These are phyloP conservation scores for Auriscalpium vulgare DNA, from an alignment of 768 basidiomycete genomes.

Conservation along the genomic window DNA sequence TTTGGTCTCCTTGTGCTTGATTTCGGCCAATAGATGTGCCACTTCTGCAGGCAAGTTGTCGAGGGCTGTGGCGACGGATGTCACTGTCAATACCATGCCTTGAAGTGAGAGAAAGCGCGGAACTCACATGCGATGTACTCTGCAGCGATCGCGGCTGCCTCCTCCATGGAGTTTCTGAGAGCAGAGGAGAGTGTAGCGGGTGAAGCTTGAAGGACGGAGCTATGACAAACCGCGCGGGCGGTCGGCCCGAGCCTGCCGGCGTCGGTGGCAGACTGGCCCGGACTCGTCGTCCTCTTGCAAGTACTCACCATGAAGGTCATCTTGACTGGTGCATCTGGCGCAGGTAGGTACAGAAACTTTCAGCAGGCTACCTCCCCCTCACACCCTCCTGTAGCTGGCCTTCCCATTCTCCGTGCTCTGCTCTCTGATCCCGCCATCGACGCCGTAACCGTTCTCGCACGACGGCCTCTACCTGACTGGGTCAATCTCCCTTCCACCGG, in stretches of 20 bases:
- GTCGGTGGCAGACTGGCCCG: no score
- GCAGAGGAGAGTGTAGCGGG: background rate
- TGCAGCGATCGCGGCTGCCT: conserved; percentile 40
- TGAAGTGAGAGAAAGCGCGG: background rate
- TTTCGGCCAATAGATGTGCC: conserved; percentile 40
- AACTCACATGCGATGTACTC: conserved; percentile 41
- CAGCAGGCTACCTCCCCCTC: no score
- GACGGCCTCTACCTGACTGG: conserved; percentile 17
- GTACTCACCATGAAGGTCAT: background rate
- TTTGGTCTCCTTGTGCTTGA: conserved; percentile 34
- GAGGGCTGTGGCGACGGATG: conserved; percentile 26
- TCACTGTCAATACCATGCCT: background rate
- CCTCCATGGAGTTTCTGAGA: conserved; percentile 31
- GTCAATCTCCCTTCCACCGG: conserved; percentile 6
- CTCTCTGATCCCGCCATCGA: conserved; percentile 12
- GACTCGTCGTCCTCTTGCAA: no score
- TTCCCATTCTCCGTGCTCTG: conserved; percentile 15
- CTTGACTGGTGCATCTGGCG: conserved; percentile 13
- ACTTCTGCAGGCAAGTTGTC: conserved; percentile 45
- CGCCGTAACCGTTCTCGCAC: conserved; percentile 18
- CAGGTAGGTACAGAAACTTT: background rate
- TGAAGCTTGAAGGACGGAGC: background rate
- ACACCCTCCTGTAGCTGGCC: conserved; percentile 12
- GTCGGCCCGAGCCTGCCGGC: no score
- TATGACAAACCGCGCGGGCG: no score